Percentiles rank a stretch among this genome's conserved stretches.
These are phyloP conservation scores for Leucosporidium creatinivorum DNA, from an alignment of 768 basidiomycete species.

Conservation along the genomic window DNA sequence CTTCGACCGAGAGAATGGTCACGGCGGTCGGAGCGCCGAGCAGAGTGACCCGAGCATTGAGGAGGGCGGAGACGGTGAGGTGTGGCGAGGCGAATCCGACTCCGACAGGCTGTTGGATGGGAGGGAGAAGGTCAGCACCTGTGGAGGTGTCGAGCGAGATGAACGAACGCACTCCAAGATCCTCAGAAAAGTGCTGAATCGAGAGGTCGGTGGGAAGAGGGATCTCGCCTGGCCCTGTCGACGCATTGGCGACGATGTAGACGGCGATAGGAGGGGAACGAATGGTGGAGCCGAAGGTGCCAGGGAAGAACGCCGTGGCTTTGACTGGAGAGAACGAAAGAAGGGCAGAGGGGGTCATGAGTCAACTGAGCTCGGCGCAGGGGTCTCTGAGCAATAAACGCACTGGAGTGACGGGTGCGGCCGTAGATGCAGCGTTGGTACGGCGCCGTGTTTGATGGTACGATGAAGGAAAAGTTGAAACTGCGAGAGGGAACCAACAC, in stretches of 20 bases:
- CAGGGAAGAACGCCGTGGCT: conserved; percentile 15
- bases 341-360: neutral
- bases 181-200: conserved; percentile 9
- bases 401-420: conserved; percentile 6
- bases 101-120: conserved; percentile 13
- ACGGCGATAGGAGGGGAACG: neutral
- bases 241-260: conserved; percentile 20
- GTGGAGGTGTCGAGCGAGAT: neutral
- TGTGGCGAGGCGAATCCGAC: conserved; percentile 21
- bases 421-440: conserved; percentile 15
- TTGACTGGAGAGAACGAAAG: conserved; percentile 8
- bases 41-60: conserved; percentile 18
- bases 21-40: conserved; percentile 5
- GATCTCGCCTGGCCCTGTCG: conserved; percentile 10
- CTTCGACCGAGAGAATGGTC: conserved; percentile 16
- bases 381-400: neutral
- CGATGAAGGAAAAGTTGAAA: conserved; percentile 28
- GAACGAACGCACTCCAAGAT: conserved; percentile 8
- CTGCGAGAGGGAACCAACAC: too few relatives aligned
- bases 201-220: conserved; percentile 11
- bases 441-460: conserved; percentile 10
- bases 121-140: neutral
- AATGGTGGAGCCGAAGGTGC: neutral
- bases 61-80: conserved; percentile 19
- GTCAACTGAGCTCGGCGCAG: too few relatives aligned